phyloP scores from a whole-genome alignment of 331 rosid species.

The Phaseolus coccineus region DNA sequence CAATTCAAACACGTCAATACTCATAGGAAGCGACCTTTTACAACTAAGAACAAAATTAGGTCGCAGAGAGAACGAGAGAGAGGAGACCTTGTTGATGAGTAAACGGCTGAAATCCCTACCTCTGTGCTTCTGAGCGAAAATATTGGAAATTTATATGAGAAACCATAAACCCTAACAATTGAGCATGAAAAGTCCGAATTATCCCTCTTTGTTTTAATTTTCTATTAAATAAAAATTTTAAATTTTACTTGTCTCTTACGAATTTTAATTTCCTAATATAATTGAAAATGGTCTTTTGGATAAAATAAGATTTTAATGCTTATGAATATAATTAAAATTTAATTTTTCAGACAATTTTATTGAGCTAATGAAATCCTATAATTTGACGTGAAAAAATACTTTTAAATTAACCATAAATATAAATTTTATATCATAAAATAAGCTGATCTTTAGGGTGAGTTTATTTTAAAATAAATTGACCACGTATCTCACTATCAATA shows the following conservation, averaged over 20 bases:
- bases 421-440: too few relatives aligned
- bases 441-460: too few relatives aligned
- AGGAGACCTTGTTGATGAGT: not conserved
- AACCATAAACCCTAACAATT: slow-evolving; percentile 29
- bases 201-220: not conserved
- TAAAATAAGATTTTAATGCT: not conserved
- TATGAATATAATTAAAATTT: not conserved
- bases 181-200: slow-evolving; percentile 2
- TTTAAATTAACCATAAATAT: not conserved
- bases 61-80: not conserved
- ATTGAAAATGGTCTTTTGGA: not conserved
- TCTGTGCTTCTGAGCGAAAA: not conserved
- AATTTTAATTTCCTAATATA: not conserved
- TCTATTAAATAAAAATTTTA: not conserved
- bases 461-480: too few relatives aligned
- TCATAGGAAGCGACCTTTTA: not conserved
- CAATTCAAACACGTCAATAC: not conserved
- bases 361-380: not conserved
- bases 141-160: not conserved
- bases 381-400: not conserved
- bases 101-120: slow-evolving; percentile 5
- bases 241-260: too few relatives aligned
- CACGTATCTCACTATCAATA: too few relatives aligned
- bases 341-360: not conserved
- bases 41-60: not conserved